Evolutionary conservation across 345 rosid species (phyloP), one percentile per base, ranked within the genome.

Genomic region (Abelmoschus esculentus): DNA sequence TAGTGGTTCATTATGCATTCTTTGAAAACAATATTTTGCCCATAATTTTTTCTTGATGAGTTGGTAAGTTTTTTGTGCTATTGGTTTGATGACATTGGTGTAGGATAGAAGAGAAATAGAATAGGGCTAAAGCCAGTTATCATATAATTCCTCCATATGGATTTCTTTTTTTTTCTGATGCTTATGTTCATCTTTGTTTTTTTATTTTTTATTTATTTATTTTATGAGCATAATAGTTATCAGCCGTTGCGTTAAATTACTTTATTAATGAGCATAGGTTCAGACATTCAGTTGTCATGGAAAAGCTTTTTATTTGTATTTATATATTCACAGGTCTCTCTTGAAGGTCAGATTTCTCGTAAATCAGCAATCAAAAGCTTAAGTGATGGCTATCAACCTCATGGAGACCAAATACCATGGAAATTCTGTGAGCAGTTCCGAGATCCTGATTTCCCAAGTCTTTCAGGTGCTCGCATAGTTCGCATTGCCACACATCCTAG

Each of bases 341-440:
- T 91, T 68, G 99, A 95, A 85, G 99, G 99, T 56, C 89, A 86
- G 50, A 95, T 95, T 76, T 95, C 99, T 72, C 84, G 75, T 65
- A 88, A 78, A 82, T 95, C 99, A 76, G 96, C 87, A 19, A 70
- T 85, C 38, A 78, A 77, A 81, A 92, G 92, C 83, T 84, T 91
- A 73, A 76, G 84, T 6, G 90, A 76, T 69, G 98, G 92, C 40
- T 90, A 89, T 84, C 89, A 85, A 72, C 99, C 99, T 7, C 85
- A 50, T 83, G 99, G 99, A 70, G 99, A 96, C 80, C 98, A 91
- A 75, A 90, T 96, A 69, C 98, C 99, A 32, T 96, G 99, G 99
- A 96, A 96, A 77, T 92, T 96, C 76, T 88, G 86, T 77, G 93
- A 96, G 82, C 91, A 90, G 70, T 96, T 88, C 61, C 85, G 86